Evolutionary conservation across 768 basidiomycete species (phyloP).

Genomic region (Trametes cinnabarina): DNA sequence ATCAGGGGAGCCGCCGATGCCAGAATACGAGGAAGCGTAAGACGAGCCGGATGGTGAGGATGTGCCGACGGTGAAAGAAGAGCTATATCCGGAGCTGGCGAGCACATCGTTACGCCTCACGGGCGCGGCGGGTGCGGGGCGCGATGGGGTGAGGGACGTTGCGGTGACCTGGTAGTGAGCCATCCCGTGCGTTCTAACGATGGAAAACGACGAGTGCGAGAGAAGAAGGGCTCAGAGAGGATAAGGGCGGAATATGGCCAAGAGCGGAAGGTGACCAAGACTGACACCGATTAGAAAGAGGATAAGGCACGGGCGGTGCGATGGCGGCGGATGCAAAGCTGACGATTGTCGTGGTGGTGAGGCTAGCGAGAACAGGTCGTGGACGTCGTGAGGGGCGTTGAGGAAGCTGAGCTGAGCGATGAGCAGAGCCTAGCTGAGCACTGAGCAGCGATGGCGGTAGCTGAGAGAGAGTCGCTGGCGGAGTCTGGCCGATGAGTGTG

Average conservation of each 20-base stretch:
- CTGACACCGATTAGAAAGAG: slow-evolving; percentile 8
- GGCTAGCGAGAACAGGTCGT: background rate
- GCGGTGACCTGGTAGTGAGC: slow-evolving; percentile 50
- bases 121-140: slow-evolving; percentile 76
- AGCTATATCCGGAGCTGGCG: slow-evolving; percentile 54
- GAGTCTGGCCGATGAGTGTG: slow-evolving; percentile 9
- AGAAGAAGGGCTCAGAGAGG: background rate
- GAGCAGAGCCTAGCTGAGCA: background rate
- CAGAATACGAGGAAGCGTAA: slow-evolving; percentile 67
- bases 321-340: background rate
- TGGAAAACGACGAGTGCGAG: background rate
- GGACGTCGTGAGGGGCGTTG: background rate
- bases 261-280: background rate
- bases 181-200: slow-evolving; percentile 30
- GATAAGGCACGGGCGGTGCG: slow-evolving; percentile 7
- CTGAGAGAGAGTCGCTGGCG: background rate
- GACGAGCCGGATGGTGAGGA: slow-evolving; percentile 55
- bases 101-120: slow-evolving; percentile 49
- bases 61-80: slow-evolving; percentile 51
- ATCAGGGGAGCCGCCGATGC: slow-evolving; percentile 79
- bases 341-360: background rate
- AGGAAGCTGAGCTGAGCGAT: background rate
- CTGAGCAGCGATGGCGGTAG: background rate
- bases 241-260: background rate
- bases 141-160: slow-evolving; percentile 68